Conservation (phyloP, 495 filamentous ascomycete genomes). For the Rostrohypoxylon terebratum region DNA sequence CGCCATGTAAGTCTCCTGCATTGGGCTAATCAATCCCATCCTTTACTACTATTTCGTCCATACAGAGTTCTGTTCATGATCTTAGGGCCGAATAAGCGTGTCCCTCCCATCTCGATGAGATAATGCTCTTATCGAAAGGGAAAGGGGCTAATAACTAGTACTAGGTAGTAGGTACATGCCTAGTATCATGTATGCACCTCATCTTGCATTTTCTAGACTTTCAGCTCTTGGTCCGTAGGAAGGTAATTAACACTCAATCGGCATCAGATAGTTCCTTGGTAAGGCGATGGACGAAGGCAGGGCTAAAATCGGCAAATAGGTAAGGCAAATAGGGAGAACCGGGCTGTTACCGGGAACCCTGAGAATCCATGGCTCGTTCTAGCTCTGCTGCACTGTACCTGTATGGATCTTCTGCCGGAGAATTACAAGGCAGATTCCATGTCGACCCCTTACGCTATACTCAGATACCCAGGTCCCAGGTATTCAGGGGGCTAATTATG, state of each 20-base stretch:
- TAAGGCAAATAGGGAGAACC: not conserved
- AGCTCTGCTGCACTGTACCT: not conserved
- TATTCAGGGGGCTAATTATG: not conserved
- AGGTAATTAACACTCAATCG: not conserved
- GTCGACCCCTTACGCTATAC: not conserved
- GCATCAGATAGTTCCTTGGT: not conserved
- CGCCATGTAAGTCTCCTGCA: conserved; percentile 23
- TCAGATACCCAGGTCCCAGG: not conserved
- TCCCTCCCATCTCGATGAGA: conserved; percentile 22
- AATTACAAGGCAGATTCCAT: conserved; percentile 5
- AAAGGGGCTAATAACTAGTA: not conserved
- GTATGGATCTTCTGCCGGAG: not conserved
- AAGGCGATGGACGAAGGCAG: not conserved
- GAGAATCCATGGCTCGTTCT: conserved; percentile 11
- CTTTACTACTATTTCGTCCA: conserved; percentile 6
- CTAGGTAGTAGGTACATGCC: no score
- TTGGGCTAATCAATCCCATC: conserved; percentile 39
- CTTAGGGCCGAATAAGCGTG: conserved; percentile 34
- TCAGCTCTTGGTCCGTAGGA: conserved; percentile 12
- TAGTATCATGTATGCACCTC: not conserved
- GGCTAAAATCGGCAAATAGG: not conserved
- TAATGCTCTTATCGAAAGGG: not conserved
- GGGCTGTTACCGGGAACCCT: not conserved
- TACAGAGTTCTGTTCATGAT: conserved; percentile 26
- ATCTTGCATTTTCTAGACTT: conserved; percentile 5